These are phyloP conservation scores for Cladorrhinum samala DNA, from an alignment of 495 filamentous ascomycete species.

Conservation along the genomic window DNA sequence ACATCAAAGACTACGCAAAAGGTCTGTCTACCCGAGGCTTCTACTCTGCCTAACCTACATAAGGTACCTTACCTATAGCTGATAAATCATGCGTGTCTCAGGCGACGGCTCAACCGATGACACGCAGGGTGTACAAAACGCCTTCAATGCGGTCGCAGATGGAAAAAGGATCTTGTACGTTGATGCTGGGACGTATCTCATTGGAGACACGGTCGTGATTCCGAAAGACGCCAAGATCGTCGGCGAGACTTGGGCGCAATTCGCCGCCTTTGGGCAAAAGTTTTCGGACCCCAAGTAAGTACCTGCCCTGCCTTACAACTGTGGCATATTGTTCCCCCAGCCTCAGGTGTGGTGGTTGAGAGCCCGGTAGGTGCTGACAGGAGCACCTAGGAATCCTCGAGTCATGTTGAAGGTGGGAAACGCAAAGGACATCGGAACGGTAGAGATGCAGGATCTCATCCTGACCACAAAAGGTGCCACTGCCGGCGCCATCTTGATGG, in stretches of 20 bases:
- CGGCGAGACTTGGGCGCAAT: slow-evolving; percentile 44
- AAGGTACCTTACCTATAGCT: no score
- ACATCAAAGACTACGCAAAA: slow-evolving; percentile 54
- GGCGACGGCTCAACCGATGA: slow-evolving; percentile 69
- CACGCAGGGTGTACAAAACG: slow-evolving; percentile 57
- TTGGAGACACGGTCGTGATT: slow-evolving; percentile 37
- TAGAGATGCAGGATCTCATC: slow-evolving; percentile 75
- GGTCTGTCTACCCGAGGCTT: background rate
- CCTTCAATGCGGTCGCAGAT: slow-evolving; percentile 44
- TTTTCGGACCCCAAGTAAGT: slow-evolving; percentile 39
- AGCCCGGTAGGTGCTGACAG: no score
- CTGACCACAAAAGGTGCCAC: slow-evolving; percentile 66
- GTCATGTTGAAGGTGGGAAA: slow-evolving; percentile 68
- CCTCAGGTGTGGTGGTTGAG: no score
- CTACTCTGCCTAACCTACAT: no score
- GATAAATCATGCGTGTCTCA: no score
- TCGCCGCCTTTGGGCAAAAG: slow-evolving; percentile 33
- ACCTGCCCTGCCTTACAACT: no score
- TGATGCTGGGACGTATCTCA: slow-evolving; percentile 29
- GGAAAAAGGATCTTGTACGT: slow-evolving; percentile 28
- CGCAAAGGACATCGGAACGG: slow-evolving; percentile 63
- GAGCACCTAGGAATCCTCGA: slow-evolving; percentile 57
- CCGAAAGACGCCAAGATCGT: slow-evolving; percentile 41
- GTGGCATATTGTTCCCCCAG: no score
- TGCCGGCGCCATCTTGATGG: slow-evolving; percentile 75